Conservation (phyloP, 106 monocot species). For the Apostasia ramifera region DNA sequence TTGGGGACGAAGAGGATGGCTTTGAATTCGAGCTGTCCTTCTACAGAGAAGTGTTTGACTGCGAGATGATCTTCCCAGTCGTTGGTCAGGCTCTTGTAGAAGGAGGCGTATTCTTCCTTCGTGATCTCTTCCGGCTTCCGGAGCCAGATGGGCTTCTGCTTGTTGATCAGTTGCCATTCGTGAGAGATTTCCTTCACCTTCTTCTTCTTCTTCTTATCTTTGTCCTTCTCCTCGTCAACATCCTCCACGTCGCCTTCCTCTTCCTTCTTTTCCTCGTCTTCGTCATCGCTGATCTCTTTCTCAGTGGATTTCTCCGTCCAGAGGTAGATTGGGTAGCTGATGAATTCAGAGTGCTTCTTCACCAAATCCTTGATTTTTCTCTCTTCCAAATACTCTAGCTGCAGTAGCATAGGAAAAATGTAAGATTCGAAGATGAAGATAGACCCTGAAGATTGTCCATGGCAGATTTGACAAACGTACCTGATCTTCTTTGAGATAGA, state of each 20-base stretch:
- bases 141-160: conserved; percentile 48
- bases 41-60: conserved; percentile 43
- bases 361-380: conserved; percentile 38
- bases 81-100: conserved; percentile 49
- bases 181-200: conserved; percentile 32
- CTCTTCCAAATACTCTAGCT: conserved; percentile 47
- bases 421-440: background rate
- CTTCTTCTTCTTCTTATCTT: conserved; percentile 26
- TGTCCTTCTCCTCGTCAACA: conserved; percentile 24
- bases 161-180: conserved; percentile 34
- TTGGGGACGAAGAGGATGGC: conserved; percentile 37
- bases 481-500: conserved; percentile 24
- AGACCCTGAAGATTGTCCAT: no score
- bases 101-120: conserved; percentile 43
- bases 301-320: conserved; percentile 39
- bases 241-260: conserved; percentile 27
- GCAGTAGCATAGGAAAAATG: background rate
- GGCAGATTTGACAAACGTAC: background rate
- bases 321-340: conserved; percentile 32
- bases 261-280: conserved; percentile 34
- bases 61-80: conserved; percentile 41
- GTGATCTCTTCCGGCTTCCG: conserved; percentile 44
- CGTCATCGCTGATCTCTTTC: conserved; percentile 37
- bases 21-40: conserved; percentile 46
- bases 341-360: conserved; percentile 27